Base-by-base conservation (phyloP, 2,329 filamentous ascomycete species). In the Pseudopithomyces chartarum region DNA sequence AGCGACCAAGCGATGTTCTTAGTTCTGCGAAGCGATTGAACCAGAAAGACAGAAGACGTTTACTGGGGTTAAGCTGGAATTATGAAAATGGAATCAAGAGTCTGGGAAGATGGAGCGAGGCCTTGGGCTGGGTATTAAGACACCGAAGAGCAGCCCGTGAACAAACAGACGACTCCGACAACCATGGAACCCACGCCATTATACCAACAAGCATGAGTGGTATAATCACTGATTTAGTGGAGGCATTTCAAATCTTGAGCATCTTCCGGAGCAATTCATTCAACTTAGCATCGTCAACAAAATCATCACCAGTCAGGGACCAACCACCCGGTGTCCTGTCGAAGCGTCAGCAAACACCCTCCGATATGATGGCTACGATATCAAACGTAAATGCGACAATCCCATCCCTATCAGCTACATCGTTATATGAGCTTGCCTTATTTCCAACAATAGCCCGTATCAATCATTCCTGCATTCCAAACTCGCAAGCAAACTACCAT, bases 251-350 rank as follows among this genome's bases (percentile, higher is more conserved):
- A n/a, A 50, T 50, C n/a, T 7, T 50, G 47, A 42, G 47, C 12
- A 50, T 50, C 17, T 50, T 50, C 23, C 47, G 47, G 36, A 50
- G 47, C 36, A 50, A 50, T n/a, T 50, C 47, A 13, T 50, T 50
- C 36, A 40, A 50, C 15, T 36, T 50, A 7, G 36, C 36, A 12
- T 32, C 47, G 23, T 40, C 47, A 29, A 23, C 23, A 29, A 29
- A 29, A 8, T 29, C 26, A 29, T 39, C 36, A 13, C 13, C 12
- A 20, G 8, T 10, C 22, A 23, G 15, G 10, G 10, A 40, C 13
- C 15, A 50, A 6, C 20, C 12, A 13, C 22, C 8, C 19, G n/a
- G 6, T n/a, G 20, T 8, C 19, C 26, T 29, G 26, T 29, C 26
- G 5, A 29, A 29, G 26, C 4, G 26, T 8, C 26, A 29, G 4